Evolutionary conservation across 257 asterid species (phyloP).

Genomic region (Nicotiana sylvestris): DNA sequence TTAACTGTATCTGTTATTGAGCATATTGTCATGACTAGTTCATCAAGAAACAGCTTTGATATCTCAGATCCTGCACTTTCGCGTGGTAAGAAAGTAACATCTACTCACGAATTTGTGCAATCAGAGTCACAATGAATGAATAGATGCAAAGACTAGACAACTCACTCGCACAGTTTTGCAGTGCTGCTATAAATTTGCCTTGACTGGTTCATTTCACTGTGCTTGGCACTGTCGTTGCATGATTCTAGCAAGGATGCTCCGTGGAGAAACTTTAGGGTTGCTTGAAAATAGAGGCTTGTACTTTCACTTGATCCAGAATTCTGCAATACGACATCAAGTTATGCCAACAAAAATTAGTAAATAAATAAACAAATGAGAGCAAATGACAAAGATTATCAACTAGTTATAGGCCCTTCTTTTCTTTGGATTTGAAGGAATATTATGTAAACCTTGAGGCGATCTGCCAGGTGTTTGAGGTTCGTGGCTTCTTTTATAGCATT

Average conservation of each 20-base stretch:
- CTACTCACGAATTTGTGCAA: neutral
- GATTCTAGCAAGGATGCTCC: constrained; percentile 93
- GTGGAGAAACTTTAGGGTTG: constrained; percentile 88
- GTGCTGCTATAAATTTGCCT: constrained; percentile 86
- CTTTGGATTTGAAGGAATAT: constrained; percentile 2
- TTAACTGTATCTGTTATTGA: neutral
- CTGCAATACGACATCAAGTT: constrained; percentile 38
- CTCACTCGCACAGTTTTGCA: constrained; percentile 98
- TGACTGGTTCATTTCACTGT: constrained; percentile 67
- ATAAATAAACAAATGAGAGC: neutral
- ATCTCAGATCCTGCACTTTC: constrained; percentile 2
- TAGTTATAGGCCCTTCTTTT: neutral
- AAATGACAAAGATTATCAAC: neutral
- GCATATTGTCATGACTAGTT: neutral
- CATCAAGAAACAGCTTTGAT: neutral
- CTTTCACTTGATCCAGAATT: constrained; percentile 81
- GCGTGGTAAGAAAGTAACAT: neutral
- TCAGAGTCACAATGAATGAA: neutral
- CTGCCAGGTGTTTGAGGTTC: constrained; percentile 93
- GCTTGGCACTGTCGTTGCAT: constrained; percentile 68
- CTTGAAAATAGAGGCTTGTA: constrained; percentile 75
- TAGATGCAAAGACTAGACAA: constrained; percentile 6
- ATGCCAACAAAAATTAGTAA: constrained; percentile 17
- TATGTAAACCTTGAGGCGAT: constrained; percentile 70
- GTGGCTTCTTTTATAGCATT: constrained; percentile 91